Conservation (phyloP, 2,329 filamentous ascomycete species). For the Talaromyces sp. region DNA sequence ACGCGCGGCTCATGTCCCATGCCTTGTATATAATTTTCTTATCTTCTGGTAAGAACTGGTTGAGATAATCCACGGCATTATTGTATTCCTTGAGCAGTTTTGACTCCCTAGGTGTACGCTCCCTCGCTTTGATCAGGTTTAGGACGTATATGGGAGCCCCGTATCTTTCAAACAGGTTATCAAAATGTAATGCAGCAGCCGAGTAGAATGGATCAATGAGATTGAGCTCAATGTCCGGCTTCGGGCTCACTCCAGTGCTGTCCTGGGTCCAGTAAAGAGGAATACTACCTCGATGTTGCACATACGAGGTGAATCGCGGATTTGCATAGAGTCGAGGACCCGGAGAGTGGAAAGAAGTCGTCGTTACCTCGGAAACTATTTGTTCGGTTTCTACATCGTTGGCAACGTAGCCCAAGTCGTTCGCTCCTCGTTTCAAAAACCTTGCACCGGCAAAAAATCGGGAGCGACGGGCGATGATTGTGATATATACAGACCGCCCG, state of each 20-base stretch:
- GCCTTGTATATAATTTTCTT: constrained; percentile 90
- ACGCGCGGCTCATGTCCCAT: constrained; percentile 96
- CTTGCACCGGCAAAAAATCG: constrained; percentile 90
- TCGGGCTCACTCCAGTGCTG: constrained; percentile 88
- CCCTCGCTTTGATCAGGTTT: constrained; percentile 84
- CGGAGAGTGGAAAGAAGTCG: constrained; percentile 91
- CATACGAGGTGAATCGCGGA: constrained; percentile 89
- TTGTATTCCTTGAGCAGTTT: constrained; percentile 86
- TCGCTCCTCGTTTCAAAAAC: constrained; percentile 90
- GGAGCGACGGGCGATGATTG: constrained; percentile 86
- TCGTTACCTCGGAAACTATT: constrained; percentile 90
- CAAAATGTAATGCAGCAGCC: constrained; percentile 88
- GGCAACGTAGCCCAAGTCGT: constrained; percentile 90
- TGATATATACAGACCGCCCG: constrained; percentile 83
- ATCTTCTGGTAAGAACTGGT: constrained; percentile 79
- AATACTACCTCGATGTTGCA: constrained; percentile 95
- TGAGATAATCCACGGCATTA: constrained; percentile 82
- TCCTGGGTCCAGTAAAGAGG: constrained; percentile 97
- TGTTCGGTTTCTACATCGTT: constrained; percentile 99
- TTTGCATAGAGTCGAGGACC: constrained; percentile 80
- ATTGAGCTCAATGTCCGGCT: constrained; percentile 92
- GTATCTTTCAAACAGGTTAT: constrained; percentile 89
- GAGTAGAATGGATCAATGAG: constrained; percentile 95
- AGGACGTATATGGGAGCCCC: constrained; percentile 87
- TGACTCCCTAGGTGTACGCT: constrained; percentile 83